A percentile compares a stretch with the other conserved stretches of the same genome.
These are phyloP conservation scores for Phellopilus nigrolimitatus DNA, from an alignment of 1,284 basidiomycete genomes.

Conservation along the genomic window DNA sequence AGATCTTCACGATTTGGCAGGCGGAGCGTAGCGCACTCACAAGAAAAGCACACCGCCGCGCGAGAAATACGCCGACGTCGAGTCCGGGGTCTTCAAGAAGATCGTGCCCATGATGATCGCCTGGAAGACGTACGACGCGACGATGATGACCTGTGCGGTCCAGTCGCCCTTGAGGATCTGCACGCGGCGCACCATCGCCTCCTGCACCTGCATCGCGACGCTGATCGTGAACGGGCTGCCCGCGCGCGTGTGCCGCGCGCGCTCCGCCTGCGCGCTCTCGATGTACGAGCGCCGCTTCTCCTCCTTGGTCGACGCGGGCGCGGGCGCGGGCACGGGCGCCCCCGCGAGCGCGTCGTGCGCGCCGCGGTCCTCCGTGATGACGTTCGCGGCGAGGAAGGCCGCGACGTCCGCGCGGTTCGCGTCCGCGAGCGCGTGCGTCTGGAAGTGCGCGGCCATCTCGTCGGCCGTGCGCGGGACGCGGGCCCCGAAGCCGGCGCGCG, in stretches of 20 bases:
- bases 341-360: not conserved
- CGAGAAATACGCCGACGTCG: slow-evolving; percentile 70
- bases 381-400: slow-evolving; percentile 31
- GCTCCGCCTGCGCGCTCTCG: slow-evolving; percentile 33
- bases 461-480: slow-evolving; percentile 54
- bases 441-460: slow-evolving; percentile 50
- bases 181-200: slow-evolving; percentile 32
- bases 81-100: slow-evolving; percentile 59
- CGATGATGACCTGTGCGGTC: slow-evolving; percentile 35
- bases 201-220: slow-evolving; percentile 29
- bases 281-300: slow-evolving; percentile 84
- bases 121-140: slow-evolving; percentile 50
- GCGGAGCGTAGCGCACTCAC: no score
- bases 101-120: slow-evolving; percentile 74
- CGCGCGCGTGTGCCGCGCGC: slow-evolving; percentile 14
- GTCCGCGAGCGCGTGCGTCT: slow-evolving; percentile 26
- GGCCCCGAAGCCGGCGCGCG: slow-evolving; percentile 41
- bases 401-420: slow-evolving; percentile 34
- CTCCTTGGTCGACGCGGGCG: slow-evolving; percentile 39
- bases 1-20: no score
- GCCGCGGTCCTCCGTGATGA: slow-evolving; percentile 19
- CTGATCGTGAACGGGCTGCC: slow-evolving; percentile 24
- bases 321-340: not conserved
- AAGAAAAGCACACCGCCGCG: slow-evolving; percentile 77
- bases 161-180: slow-evolving; percentile 36